Evolutionary conservation across 805 yeast genomes (phyloP).

Genomic region (Wickerhamomyces xylosicus): DNA sequence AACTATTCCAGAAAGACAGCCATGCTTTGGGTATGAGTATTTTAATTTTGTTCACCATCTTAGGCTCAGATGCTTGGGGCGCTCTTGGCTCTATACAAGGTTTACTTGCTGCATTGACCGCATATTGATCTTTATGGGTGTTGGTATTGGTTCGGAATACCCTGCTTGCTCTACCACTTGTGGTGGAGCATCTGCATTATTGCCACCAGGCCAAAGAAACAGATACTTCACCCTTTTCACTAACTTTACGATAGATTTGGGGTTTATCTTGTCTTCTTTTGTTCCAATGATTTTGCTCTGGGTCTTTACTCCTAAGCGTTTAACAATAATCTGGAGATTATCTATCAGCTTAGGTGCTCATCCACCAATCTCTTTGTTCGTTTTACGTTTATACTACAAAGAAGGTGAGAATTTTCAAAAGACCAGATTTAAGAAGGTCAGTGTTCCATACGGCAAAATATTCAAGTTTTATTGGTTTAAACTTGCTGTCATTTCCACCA

Average conservation of each 20-base stretch:
- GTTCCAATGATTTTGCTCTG: constrained; percentile 80
- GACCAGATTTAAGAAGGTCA: constrained; percentile 52
- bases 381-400: constrained; percentile 63
- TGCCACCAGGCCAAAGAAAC: constrained; percentile 79
- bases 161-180: constrained; percentile 92
- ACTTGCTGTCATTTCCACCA: constrained; percentile 52
- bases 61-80: constrained; percentile 88
- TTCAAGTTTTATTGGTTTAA: constrained; percentile 82
- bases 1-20: constrained; percentile 71
- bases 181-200: constrained; percentile 75
- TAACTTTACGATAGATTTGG: constrained; percentile 76
- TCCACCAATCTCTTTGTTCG: constrained; percentile 71
- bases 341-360: constrained; percentile 86
- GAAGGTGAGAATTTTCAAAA: constrained; percentile 68
- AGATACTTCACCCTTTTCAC: constrained; percentile 88
- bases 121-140: constrained; percentile 79
- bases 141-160: constrained; percentile 92
- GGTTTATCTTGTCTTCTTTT: constrained; percentile 75
- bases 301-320: constrained; percentile 64
- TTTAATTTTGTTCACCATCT: constrained; percentile 66
- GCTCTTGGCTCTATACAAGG: constrained; percentile 40
- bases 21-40: constrained; percentile 73
- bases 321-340: constrained; percentile 85
- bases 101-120: constrained; percentile 73
- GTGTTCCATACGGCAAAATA: constrained; percentile 57